A percentile compares a stretch with the other conserved stretches of the same genome.
Conservation (phyloP, 345 rosid species). For the Triadica sebifera region DNA sequence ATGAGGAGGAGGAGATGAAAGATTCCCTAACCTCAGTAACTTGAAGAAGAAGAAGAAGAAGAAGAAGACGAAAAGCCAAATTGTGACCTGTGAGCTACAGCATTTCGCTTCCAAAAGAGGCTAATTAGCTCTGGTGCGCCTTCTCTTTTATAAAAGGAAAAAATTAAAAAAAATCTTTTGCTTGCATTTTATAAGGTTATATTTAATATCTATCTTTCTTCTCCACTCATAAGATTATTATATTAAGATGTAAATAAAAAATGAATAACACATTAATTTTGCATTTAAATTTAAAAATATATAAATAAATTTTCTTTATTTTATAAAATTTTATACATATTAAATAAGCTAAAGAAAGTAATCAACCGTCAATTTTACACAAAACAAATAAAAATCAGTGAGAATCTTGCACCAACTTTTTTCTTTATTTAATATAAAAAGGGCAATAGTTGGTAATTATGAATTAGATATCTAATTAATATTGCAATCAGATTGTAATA, state of each 20-base stretch:
- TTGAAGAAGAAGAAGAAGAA: conserved; percentile 9
- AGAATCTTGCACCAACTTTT: neutral
- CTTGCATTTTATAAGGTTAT: neutral
- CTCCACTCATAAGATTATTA: too few species aligned
- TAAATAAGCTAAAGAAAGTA: too few species aligned
- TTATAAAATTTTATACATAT: too few species aligned
- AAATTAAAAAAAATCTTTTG: neutral
- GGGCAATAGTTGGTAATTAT: too few species aligned
- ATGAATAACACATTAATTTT: too few species aligned
- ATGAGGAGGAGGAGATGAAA: neutral
- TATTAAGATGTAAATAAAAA: too few species aligned
- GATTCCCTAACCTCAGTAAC: conserved; percentile 21
- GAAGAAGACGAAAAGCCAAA: neutral
- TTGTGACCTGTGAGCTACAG: neutral
- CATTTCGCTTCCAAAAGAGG: neutral
- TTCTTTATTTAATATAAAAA: too few species aligned
- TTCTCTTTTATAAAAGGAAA: neutral
- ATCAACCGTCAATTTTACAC: neutral
- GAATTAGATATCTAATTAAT: too few species aligned
- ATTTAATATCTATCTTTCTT: too few species aligned
- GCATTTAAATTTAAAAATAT: too few species aligned
- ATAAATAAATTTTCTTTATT: too few species aligned
- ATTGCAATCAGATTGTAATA: too few species aligned
- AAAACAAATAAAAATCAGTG: neutral
- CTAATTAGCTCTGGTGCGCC: neutral